Evolutionary conservation across 805 yeast species (phyloP), one percentile per base, ranked within the genome.

Genomic region (Spencermartinsiella europaea): DNA sequence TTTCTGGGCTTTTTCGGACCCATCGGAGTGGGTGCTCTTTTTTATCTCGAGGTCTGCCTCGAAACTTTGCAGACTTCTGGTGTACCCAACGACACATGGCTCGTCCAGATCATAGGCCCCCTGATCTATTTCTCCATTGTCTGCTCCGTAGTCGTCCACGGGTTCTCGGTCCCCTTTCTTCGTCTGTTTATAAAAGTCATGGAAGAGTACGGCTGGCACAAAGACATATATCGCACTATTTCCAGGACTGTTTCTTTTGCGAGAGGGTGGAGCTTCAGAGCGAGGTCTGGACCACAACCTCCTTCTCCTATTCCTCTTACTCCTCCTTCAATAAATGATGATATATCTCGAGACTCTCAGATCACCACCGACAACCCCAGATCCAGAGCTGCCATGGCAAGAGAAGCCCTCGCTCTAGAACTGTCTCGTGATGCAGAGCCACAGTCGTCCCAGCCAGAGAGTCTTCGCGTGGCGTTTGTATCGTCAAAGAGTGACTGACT

Each of bases 1-100:
- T 79, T 83, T 58, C 77, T 81, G 50, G 89, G 89, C 38, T 86
- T 79, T 65, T 83, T 83, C 58, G 89, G 89, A 34, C 89, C 89
- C 14, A 80, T 83, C 59, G 89, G 89, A 20, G 82, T 79, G 2
- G 83, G 83, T 27, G 84, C 82, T 2, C 66, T 79, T n/a, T 79
- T 76, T 56, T 77, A 80, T 37, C 72, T 72, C 19, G 67, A 68
- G 46, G 64, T 75, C 49, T 77, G 79, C 1, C 61, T 51, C 27
- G 71, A 47, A 53, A 60, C 51, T 65, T 65, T 59, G 49, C 69
- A 54, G 67, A 69, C 56, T 19, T 27, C 19, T 17, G 53, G 44
- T n/a, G 22, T 52, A 5, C 25, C 38, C 10, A 42, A 44, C 1
- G 43, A 50, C 14, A 34, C 40, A 57, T 80, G 73, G 55, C 59